Percentiles rank a stretch among this genome's conserved stretches.
Evolutionary conservation across 768 basidiomycete species (phyloP).

Genomic region (Pleurotus tuber-regium): DNA sequence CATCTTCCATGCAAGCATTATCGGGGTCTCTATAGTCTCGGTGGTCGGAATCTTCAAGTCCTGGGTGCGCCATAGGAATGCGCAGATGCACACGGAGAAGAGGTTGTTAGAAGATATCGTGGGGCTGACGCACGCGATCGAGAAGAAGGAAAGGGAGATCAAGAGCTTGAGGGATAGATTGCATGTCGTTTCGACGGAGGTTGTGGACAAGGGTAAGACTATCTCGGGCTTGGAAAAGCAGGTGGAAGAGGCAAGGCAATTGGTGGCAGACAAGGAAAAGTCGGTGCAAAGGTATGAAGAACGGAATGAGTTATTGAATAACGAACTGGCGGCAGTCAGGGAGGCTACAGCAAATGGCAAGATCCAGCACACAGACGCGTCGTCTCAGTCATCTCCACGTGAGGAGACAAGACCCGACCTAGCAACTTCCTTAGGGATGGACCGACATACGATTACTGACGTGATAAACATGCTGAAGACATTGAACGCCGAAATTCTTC

Average conservation of each 20-base stretch:
- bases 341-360: not conserved
- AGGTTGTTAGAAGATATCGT: constrained; percentile 7
- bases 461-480: constrained; percentile 42
- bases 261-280: constrained; percentile 1
- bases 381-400: not conserved
- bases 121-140: constrained; percentile 3
- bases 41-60: not conserved
- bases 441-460: constrained; percentile 27
- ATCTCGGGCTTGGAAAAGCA: not conserved
- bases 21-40: constrained; percentile 3
- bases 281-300: not conserved
- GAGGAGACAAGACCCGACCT: not conserved
- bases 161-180: not conserved
- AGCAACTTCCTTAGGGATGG: not conserved
- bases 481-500: constrained; percentile 50
- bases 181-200: not conserved
- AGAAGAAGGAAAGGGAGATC: constrained; percentile 10
- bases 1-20: constrained; percentile 2
- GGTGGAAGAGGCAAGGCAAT: constrained; percentile 1
- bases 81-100: not conserved
- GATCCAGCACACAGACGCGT: not conserved
- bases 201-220: constrained; percentile 1
- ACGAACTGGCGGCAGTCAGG: not conserved
- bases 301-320: not conserved
- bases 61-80: not conserved